Evolutionary conservation across 2,329 filamentous ascomycete species (phyloP), one percentile per base, ranked within the genome.

Genomic region (Herpotrichia juniperi): DNA sequence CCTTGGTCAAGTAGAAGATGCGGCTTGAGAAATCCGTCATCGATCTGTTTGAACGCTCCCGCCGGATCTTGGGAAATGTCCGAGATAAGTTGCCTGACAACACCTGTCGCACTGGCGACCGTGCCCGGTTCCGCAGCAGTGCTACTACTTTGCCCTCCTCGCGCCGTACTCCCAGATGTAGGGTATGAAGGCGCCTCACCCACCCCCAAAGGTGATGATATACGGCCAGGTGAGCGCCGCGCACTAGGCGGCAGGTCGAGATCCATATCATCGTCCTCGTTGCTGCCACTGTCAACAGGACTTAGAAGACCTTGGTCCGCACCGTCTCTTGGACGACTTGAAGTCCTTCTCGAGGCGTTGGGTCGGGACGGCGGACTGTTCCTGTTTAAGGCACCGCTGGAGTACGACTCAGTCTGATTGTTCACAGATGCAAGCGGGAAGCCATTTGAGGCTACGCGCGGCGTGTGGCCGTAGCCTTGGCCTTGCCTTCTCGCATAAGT

Each of bases 1-100:
- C 67, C 68, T 17, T 75, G 89, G 75, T 97, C 93, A 17, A 97
- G 82, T 59, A 97, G 75, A 49, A 97, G 76, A 69, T 88, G 90
- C 16, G 93, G 93, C 79, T 97, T 97, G 74, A 97, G 93, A 72
- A 92, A 97, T 54, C 93, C 91, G 74, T 99, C 94, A 72, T 99
- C 94, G 54, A 99, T 79, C 75, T 96, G 93, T 61, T 87, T 87
- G 74, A 99, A 96, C 76, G 96, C 85, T 40, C 89, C 91, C 9
- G 90, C 89, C 39, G 96, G 92, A 71, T 99, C 94, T 45, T 96
- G 91, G 1, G 89, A 84, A 14, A 89, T 83, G 1, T 86, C 85
- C 22, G 83, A 90, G 61, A 96, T 86, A 8, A 99, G 79, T 68
- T 93, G 89, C 50, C 87, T 86, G 52, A 97, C 86, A 0, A 92